Evolutionary conservation across 768 basidiomycete genomes (phyloP).

Genomic region (Boletus bicolor): DNA sequence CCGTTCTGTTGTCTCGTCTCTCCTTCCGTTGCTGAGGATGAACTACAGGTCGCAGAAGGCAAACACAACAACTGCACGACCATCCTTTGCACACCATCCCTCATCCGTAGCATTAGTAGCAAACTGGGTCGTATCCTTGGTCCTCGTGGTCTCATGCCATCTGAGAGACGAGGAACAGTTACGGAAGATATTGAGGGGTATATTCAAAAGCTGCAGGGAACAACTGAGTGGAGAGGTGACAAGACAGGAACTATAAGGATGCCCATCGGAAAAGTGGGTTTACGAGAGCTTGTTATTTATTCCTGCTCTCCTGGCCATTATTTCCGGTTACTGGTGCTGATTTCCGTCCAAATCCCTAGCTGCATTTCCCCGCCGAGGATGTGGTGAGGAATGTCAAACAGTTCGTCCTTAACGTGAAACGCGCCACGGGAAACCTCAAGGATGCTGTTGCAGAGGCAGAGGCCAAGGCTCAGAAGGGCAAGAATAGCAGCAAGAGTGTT

Average conservation of each 20-base stretch:
- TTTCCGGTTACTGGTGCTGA: constrained; percentile 2
- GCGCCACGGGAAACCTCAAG: constrained; percentile 66
- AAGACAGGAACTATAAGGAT: constrained; percentile 79
- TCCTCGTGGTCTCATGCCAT: constrained; percentile 94
- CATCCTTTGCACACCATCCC: constrained; percentile 77
- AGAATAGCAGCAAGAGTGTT: constrained; percentile 35
- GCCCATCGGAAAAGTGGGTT: constrained; percentile 70
- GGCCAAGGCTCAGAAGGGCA: constrained; percentile 41
- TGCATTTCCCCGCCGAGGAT: constrained; percentile 72
- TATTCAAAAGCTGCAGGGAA: constrained; percentile 73
- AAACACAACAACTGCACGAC: constrained; percentile 70
- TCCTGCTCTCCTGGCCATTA: neutral
- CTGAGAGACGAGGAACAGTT: constrained; percentile 90
- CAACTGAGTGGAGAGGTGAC: constrained; percentile 93
- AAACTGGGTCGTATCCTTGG: constrained; percentile 78
- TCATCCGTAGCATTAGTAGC: constrained; percentile 75
- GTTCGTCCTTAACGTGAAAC: constrained; percentile 72
- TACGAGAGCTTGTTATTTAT: neutral
- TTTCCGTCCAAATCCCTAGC: constrained; percentile 38
- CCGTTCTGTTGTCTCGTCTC: constrained; percentile 28
- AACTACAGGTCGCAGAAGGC: constrained; percentile 63
- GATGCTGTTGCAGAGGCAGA: constrained; percentile 38
- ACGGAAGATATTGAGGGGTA: constrained; percentile 85
- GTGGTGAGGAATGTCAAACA: constrained; percentile 75
- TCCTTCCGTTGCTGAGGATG: neutral